Evolutionary conservation across 768 basidiomycete species (phyloP).

Genomic region (Exsudoporus frostii): DNA sequence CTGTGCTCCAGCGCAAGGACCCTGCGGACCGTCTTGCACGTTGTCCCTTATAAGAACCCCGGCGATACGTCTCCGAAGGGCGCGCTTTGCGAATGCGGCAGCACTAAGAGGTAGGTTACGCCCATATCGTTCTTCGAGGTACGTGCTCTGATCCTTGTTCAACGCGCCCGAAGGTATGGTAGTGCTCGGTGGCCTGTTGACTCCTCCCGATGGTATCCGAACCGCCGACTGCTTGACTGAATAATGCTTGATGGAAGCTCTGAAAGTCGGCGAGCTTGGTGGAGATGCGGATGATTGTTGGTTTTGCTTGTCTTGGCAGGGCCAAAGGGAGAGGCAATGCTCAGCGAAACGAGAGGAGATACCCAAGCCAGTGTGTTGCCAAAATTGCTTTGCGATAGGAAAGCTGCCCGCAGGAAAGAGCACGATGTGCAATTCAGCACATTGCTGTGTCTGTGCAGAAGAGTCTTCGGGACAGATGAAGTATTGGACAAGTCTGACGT

Average conservation of each 20-base stretch:
- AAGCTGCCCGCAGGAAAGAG: slow-evolving; percentile 65
- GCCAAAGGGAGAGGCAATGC: slow-evolving; percentile 69
- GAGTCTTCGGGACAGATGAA: slow-evolving; percentile 63
- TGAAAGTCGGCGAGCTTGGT: slow-evolving; percentile 26
- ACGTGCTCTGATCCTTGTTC: slow-evolving; percentile 61
- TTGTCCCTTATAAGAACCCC: slow-evolving; percentile 73
- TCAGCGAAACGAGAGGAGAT: slow-evolving; percentile 88
- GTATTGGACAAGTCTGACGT: slow-evolving; percentile 63
- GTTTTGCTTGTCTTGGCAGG: slow-evolving; percentile 35
- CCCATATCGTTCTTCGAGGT: slow-evolving; percentile 94
- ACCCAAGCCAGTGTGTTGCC: slow-evolving; percentile 93
- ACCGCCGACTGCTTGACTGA: slow-evolving; percentile 29
- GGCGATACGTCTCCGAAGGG: slow-evolving; percentile 84
- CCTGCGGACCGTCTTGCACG: slow-evolving; percentile 28
- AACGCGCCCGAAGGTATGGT: slow-evolving; percentile 42
- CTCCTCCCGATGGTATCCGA: slow-evolving; percentile 5
- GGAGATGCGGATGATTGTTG: slow-evolving; percentile 30
- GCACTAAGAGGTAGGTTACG: slow-evolving; percentile 77
- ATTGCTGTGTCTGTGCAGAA: slow-evolving; percentile 23
- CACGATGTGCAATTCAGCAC: slow-evolving; percentile 75
- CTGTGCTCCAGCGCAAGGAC: slow-evolving; percentile 43
- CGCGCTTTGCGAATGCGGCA: slow-evolving; percentile 79
- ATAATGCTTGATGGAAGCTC: slow-evolving; percentile 58
- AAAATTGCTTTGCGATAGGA: slow-evolving; percentile 81
- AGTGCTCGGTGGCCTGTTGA: slow-evolving; percentile 3